phyloP scores from a whole-genome alignment of 331 rosid genomes.

The Telfairia occidentalis region DNA sequence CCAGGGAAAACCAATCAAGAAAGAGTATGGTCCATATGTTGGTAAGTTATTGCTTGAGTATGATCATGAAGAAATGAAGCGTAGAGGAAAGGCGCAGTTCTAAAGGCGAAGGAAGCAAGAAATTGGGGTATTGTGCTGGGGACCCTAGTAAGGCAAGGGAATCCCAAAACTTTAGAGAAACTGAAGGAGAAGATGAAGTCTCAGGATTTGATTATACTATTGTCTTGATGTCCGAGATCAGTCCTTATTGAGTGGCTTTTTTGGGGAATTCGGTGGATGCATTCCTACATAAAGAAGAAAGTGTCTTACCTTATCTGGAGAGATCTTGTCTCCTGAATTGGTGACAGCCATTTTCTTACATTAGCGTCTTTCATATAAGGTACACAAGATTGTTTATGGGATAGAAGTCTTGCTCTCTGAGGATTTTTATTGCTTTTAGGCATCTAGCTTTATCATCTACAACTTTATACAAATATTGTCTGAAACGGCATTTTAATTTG shows the following conservation, averaged over 20 bases:
- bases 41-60: constrained; percentile 73
- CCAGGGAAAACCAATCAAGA: too few relatives aligned
- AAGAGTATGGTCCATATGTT: constrained; percentile 67
- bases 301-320: constrained; percentile 36
- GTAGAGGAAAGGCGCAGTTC: constrained; percentile 46
- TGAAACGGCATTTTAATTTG: neutral
- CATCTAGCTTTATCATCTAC: neutral
- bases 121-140: constrained; percentile 87
- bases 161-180: constrained; percentile 68
- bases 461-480: neutral
- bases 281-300: constrained; percentile 50
- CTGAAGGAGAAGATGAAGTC: constrained; percentile 59
- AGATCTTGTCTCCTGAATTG: constrained; percentile 21
- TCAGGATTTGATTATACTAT: constrained; percentile 46
- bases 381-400: neutral
- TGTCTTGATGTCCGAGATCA: constrained; percentile 76
- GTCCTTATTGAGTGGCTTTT: constrained; percentile 52
- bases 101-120: constrained; percentile 43
- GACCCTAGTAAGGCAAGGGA: constrained; percentile 93
- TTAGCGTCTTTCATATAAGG: neutral
- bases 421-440: neutral
- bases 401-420: neutral
- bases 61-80: constrained; percentile 77
- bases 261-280: constrained; percentile 78
- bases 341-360: constrained; percentile 18